Evolutionary conservation across 148 eudicot species (phyloP).

Genomic region (Rhododendron molle): DNA sequence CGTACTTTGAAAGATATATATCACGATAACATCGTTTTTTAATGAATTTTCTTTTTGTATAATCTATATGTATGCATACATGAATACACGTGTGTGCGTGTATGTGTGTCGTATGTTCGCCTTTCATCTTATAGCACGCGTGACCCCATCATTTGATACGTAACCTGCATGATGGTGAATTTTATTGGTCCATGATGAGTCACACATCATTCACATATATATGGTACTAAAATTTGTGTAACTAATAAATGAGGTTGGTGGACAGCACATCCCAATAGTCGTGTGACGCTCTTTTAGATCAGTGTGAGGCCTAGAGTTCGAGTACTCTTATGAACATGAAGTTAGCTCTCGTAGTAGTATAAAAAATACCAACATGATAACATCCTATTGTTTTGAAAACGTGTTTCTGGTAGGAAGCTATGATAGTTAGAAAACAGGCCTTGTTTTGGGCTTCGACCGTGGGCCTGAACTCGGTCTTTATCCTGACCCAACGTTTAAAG

Average conservation of each 20-base stretch:
- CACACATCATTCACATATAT: neutral
- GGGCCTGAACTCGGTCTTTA: neutral
- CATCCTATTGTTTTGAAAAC: neutral
- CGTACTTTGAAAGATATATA: neutral
- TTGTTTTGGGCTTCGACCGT: neutral
- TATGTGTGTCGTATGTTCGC: neutral
- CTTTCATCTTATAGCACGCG: neutral
- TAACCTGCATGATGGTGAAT: neutral
- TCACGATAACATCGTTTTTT: too few species aligned
- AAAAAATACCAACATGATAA: neutral
- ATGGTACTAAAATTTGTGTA: neutral
- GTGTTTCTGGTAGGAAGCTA: neutral
- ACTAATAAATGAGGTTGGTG: too few species aligned
- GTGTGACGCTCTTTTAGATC: neutral
- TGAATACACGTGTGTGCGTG: too few species aligned
- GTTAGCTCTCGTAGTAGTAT: too few species aligned
- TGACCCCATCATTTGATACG: neutral
- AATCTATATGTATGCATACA: too few species aligned
- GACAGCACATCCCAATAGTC: neutral
- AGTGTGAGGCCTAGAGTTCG: too few species aligned
- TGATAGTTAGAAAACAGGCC: neutral
- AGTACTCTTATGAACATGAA: too few species aligned
- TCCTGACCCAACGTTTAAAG: neutral
- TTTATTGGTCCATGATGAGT: neutral
- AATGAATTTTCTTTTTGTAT: too few species aligned